Conservation (phyloP, 805 yeast genomes). For the Nakazawaea laoshanensis region DNA sequence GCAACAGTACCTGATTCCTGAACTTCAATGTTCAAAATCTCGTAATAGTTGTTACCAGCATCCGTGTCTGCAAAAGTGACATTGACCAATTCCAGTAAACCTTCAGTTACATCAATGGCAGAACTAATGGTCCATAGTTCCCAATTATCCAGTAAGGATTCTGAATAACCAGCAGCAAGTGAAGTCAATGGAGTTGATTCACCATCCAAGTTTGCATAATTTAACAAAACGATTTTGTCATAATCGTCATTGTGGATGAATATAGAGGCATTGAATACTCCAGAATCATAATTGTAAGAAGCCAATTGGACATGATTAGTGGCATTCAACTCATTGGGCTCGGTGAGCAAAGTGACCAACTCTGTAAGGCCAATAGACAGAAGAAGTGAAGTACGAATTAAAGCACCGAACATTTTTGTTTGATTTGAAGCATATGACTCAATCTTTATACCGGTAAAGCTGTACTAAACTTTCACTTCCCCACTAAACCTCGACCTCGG, state of each 20-base stretch:
- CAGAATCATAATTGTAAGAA: conserved; percentile 6
- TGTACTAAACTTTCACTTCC: too few species aligned
- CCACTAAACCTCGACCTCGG: too few species aligned
- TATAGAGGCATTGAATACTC: conserved; percentile 1
- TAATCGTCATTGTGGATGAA: conserved; percentile 7
- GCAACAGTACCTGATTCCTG: not conserved
- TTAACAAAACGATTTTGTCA: conserved; percentile 2
- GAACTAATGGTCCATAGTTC: conserved; percentile 3
- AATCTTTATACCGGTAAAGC: too few species aligned
- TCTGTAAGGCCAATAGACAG: not conserved
- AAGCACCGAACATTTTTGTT: not conserved
- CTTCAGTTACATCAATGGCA: conserved; percentile 2
- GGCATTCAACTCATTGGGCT: not conserved
- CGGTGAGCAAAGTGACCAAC: not conserved
- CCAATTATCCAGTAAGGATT: conserved; percentile 3
- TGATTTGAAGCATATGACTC: too few species aligned
- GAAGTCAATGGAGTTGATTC: conserved; percentile 7
- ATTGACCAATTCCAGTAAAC: conserved; percentile 1
- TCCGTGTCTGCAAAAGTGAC: conserved; percentile 2
- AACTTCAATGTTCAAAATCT: not conserved
- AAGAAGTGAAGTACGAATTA: not conserved
- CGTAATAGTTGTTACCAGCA: not conserved
- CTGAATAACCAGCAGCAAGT: conserved; percentile 3
- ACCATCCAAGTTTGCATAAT: conserved; percentile 2
- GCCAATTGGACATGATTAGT: conserved; percentile 7